Evolutionary conservation across 306 rosid genomes (phyloP).

Genomic region (Nissolia schottii): DNA sequence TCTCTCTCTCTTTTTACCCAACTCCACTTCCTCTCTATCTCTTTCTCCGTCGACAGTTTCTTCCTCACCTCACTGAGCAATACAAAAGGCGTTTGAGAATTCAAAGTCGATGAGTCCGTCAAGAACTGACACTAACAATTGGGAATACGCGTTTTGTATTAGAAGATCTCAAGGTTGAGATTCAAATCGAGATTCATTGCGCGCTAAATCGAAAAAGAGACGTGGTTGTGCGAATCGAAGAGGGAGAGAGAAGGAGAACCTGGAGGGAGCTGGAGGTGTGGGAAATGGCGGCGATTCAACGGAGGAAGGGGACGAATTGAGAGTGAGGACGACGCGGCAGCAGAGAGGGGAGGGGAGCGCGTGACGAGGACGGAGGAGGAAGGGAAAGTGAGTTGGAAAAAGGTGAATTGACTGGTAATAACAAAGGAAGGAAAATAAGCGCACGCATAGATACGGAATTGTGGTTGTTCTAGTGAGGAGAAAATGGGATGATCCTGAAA

Average conservation of each 20-base stretch:
- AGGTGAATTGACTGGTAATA: slow-evolving; percentile 10
- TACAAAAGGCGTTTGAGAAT: background rate
- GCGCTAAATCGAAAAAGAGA: slow-evolving; percentile 6
- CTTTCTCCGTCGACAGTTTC: background rate
- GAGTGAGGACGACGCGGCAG: background rate
- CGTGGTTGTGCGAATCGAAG: background rate
- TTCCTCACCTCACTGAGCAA: background rate
- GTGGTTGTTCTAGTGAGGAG: background rate
- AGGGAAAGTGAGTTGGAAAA: background rate
- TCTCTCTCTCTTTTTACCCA: background rate
- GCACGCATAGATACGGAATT: background rate
- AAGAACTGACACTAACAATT: background rate
- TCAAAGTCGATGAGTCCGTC: background rate
- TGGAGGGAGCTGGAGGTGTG: slow-evolving; percentile 11
- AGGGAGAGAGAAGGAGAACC: background rate
- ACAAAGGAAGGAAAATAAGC: background rate
- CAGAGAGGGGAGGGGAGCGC: slow-evolving; percentile 6
- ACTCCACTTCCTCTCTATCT: background rate
- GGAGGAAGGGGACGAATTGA: background rate
- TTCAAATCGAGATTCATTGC: background rate
- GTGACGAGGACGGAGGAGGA: background rate
- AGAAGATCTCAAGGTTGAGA: background rate
- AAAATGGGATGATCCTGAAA: background rate
- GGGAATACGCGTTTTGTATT: background rate
- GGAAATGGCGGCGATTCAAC: slow-evolving; percentile 16